These are phyloP conservation scores for Hanseniaspora occidentalis DNA, from an alignment of 805 yeast genomes.

Conservation along the genomic window DNA sequence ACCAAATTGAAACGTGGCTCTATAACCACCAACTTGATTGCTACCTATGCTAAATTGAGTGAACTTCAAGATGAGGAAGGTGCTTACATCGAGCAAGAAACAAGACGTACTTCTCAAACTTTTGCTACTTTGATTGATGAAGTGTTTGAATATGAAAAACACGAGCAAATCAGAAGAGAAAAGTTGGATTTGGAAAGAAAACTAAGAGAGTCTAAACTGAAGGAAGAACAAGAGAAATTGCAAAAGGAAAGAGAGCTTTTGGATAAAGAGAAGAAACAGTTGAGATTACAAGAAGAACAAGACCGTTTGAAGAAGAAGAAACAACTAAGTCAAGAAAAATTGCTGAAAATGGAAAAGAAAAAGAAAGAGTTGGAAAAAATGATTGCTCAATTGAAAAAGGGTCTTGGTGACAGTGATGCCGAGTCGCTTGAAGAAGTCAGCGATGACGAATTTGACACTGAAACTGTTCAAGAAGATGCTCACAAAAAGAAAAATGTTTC, in stretches of 20 bases:
- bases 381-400: slow-evolving; percentile 13
- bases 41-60: slow-evolving; percentile 62
- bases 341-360: slow-evolving; percentile 17
- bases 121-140: slow-evolving; percentile 70
- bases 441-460: not conserved
- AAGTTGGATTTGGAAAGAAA: slow-evolving; percentile 34
- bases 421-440: not conserved
- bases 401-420: slow-evolving; percentile 3
- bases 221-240: slow-evolving; percentile 30
- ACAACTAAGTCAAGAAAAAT: slow-evolving; percentile 10
- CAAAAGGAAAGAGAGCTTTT: slow-evolving; percentile 16
- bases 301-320: slow-evolving; percentile 8
- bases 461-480: not conserved
- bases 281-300: slow-evolving; percentile 14
- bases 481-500: not conserved
- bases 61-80: slow-evolving; percentile 43
- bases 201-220: slow-evolving; percentile 32
- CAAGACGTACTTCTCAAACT: slow-evolving; percentile 64
- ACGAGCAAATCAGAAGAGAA: slow-evolving; percentile 41
- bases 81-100: slow-evolving; percentile 59
- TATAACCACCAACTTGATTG: slow-evolving; percentile 54
- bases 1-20: slow-evolving; percentile 47
- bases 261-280: slow-evolving; percentile 12
- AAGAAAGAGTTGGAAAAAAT: slow-evolving; percentile 17
- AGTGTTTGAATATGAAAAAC: slow-evolving; percentile 60